A percentile compares a stretch with the other conserved stretches of the same genome.
phyloP scores from a whole-genome alignment of 768 basidiomycete species.

The Tulasnella sp. region DNA sequence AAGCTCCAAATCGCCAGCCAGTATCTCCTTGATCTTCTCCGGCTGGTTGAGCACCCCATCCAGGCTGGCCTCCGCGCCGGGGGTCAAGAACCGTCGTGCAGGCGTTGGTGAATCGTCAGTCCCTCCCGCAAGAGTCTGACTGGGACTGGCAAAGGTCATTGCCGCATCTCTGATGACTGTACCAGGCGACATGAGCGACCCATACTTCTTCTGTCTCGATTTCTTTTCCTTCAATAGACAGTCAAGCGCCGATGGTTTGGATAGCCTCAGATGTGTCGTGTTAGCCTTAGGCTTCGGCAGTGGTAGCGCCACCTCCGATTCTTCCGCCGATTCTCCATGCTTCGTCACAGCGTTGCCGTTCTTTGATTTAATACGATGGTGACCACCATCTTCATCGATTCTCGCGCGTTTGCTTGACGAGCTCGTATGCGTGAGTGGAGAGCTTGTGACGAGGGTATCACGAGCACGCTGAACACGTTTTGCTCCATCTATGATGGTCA shows the following conservation, averaged over 20 bases:
- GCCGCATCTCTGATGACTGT: not conserved
- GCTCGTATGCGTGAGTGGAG: not conserved
- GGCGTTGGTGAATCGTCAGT: not conserved
- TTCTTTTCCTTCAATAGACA: conserved; percentile 9
- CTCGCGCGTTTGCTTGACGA: not conserved
- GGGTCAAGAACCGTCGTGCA: not conserved
- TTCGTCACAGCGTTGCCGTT: not conserved
- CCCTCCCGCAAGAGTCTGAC: not conserved
- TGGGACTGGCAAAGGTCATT: not conserved
- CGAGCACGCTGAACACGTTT: not conserved
- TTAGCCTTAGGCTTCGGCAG: not conserved
- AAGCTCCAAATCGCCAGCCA: not conserved
- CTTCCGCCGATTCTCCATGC: not conserved
- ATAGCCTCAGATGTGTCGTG: not conserved
- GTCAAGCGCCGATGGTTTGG: not conserved
- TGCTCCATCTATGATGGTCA: not conserved
- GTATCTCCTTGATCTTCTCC: not conserved
- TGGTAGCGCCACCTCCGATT: not conserved
- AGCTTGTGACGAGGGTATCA: not conserved
- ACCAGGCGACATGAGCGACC: not conserved
- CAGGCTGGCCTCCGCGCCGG: not conserved
- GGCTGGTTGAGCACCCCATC: not conserved
- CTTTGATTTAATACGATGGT: not conserved
- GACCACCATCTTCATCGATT: not conserved
- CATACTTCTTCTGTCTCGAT: conserved; percentile 7